phyloP scores from a whole-genome alignment of 176 grass and related monocot species.

The Paspalum notatum region DNA sequence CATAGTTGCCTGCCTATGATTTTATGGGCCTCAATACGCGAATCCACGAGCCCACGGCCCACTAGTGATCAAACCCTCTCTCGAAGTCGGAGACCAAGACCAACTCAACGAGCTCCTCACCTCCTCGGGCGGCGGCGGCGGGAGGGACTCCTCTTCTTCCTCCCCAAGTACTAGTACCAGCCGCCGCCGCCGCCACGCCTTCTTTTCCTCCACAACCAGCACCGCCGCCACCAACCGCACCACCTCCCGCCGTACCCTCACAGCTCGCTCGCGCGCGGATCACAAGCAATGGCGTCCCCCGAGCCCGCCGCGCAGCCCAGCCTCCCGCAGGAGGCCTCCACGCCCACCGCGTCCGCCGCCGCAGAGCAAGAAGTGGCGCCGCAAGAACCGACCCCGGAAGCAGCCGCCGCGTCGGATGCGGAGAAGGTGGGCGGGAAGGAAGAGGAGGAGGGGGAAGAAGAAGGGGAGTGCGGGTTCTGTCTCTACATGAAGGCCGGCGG shows the following conservation, averaged over 20 bases:
- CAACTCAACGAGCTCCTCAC: too few relatives aligned
- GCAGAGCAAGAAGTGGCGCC: conserved; percentile 18
- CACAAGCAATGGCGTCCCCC: not conserved
- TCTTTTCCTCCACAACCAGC: conserved; percentile 34
- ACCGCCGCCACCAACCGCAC: not conserved
- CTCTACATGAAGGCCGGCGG: conserved; percentile 93
- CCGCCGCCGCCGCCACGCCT: too few relatives aligned
- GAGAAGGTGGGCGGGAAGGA: not conserved
- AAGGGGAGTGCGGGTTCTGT: conserved; percentile 91
- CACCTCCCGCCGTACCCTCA: not conserved
- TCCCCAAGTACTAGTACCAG: too few relatives aligned
- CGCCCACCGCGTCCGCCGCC: not conserved
- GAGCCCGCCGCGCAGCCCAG: not conserved
- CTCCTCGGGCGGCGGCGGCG: too few relatives aligned
- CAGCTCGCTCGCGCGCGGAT: not conserved
- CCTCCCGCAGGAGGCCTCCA: conserved; percentile 2
- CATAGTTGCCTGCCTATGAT: too few relatives aligned
- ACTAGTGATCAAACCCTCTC: too few relatives aligned
- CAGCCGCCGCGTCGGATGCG: not conserved
- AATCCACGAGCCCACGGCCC: too few relatives aligned
- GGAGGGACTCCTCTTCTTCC: too few relatives aligned
- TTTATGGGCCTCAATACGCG: too few relatives aligned
- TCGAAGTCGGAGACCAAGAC: too few relatives aligned
- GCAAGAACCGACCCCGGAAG: not conserved
- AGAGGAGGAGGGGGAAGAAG: conserved; percentile 48